Conservation (phyloP, 1,284 basidiomycete species). For the Ustilago shanxiensis region DNA sequence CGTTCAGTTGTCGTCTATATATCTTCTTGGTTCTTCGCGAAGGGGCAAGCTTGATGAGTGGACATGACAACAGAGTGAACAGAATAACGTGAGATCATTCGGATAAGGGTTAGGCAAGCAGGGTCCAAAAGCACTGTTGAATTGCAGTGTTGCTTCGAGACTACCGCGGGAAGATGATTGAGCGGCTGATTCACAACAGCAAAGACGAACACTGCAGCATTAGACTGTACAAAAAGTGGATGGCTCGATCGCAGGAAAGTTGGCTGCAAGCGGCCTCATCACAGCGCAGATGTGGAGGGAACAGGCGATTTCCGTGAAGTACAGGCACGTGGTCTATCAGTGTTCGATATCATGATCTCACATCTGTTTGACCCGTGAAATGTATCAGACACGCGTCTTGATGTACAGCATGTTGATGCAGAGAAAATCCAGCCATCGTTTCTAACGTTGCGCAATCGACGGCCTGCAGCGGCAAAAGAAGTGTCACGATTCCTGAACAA, state of each 20-base stretch:
- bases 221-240: background rate
- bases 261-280: no score
- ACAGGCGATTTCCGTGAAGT: no score
- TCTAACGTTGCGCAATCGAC: constrained; percentile 14
- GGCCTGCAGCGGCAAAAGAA: constrained; percentile 3
- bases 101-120: constrained; percentile 17
- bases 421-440: background rate
- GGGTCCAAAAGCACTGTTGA: background rate
- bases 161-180: constrained; percentile 17
- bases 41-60: constrained; percentile 1
- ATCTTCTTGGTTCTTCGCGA: background rate
- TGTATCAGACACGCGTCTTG: background rate
- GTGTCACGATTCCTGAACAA: background rate
- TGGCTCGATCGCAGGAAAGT: constrained; percentile 9
- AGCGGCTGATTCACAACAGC: constrained; percentile 13
- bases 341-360: no score
- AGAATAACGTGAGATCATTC: background rate
- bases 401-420: background rate
- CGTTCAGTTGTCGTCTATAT: background rate
- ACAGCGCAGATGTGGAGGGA: no score
- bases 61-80: background rate
- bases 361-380: background rate
- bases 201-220: no score
- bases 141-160: background rate
- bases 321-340: no score